Base-by-base conservation (phyloP, 2,329 filamentous ascomycete species). In the Neonectria ditissima region DNA sequence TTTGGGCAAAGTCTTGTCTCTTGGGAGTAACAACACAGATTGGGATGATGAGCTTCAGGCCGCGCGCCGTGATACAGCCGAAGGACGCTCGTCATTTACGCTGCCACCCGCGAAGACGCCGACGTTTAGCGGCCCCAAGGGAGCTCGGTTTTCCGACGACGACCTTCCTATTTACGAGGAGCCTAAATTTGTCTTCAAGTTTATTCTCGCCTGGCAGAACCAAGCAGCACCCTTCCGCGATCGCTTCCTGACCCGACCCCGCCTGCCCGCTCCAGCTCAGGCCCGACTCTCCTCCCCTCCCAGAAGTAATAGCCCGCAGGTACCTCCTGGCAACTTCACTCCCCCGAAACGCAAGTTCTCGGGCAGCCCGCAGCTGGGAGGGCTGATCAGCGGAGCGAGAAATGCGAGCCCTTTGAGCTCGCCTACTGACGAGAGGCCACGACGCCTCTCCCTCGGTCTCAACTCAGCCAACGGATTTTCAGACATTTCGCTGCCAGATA, bases 231-330 rank as follows among this genome's bases (percentile, higher is more conserved):
- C 86, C 55, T 80, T 82, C 0, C 86, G 85, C 3, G 86, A 90
- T 43, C 86, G 89, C 3, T 84, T 90, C n/a, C 81, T 94, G 20
- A 84, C 83, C 22, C 85, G 88, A 5, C 92, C 92, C 1, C 84
- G 90, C 13, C 84, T 96, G 4, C 92, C 92, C 0, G 83, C 84
- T 3, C 86, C 91, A 0, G 92, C 92, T 0, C 92, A 95, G 71
- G 81, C 85, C 13, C 86, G 87, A 61, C 80, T 94, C 11, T 82
- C 78, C 26, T 76, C 77, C 2, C 77, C 80, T 11, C 65, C 78
- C 11, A 77, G 79, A 10, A 78, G 74, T 48, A 80, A 79, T 22
- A 82, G 78, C 66, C 79, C 75, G 5, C 78, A 78, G 0, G 76
- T 77, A 1, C 78, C 78, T 1, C 67, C 79, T 0, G 74, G 79